A percentile compares a stretch with the other conserved stretches of the same genome.
phyloP scores from a whole-genome alignment of 75 land plant species.

The Gnetum montanum region DNA sequence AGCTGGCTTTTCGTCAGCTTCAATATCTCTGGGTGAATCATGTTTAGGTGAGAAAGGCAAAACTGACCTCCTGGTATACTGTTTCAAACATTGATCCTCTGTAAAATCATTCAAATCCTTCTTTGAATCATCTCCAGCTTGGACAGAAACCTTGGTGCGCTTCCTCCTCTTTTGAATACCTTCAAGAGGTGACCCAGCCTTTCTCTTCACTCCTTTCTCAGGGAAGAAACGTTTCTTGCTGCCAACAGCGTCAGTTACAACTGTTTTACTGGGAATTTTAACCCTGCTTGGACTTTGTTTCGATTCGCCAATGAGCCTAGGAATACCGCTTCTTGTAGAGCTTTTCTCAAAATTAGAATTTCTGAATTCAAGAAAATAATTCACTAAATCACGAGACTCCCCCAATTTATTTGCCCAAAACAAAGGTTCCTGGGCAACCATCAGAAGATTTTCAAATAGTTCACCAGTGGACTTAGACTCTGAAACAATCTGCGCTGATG shows the following conservation, averaged over 20 bases:
- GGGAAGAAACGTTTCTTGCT: background rate
- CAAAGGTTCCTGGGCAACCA: constrained; percentile 30
- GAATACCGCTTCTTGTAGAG: background rate
- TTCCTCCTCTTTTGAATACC: constrained; percentile 4
- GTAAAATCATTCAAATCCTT: background rate
- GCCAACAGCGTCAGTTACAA: background rate
- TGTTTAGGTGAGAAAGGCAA: background rate
- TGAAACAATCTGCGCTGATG: background rate
- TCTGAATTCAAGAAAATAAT: constrained; percentile 6
- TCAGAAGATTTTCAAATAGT: constrained; percentile 30
- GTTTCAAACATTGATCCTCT: constrained; percentile 4
- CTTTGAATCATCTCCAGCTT: background rate
- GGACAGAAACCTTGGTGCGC: background rate
- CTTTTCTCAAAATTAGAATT: constrained; percentile 9
- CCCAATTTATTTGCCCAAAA: constrained; percentile 7
- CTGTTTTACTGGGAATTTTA: background rate
- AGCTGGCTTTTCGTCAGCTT: background rate
- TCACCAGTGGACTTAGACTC: constrained; percentile 17
- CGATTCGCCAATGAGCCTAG: background rate
- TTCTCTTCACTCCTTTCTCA: too few species aligned
- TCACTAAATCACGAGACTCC: background rate
- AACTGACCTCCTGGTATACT: constrained; percentile 2
- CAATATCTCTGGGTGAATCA: background rate
- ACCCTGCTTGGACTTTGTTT: background rate
- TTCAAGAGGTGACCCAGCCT: background rate